These are phyloP conservation scores for Colletotrichum sp. DNA, from an alignment of 2,329 filamentous ascomycete genomes.

Conservation along the genomic window DNA sequence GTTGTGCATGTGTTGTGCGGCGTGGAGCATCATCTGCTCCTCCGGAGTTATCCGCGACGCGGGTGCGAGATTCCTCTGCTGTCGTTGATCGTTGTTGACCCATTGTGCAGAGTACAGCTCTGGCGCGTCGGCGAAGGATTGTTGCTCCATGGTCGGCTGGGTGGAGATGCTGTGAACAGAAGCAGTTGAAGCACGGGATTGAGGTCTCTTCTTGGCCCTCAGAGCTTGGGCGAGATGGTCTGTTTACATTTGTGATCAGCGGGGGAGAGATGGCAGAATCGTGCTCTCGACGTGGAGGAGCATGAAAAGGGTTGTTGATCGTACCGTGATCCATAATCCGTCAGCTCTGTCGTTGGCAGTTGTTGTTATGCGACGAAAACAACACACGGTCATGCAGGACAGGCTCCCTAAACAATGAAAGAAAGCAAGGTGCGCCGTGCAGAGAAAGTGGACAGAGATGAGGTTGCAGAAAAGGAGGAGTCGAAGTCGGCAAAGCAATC, in stretches of 20 bases:
- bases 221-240: conserved; percentile 35
- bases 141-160: conserved; percentile 57
- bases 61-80: conserved; percentile 47
- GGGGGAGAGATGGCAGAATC: conserved; percentile 25
- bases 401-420: conserved; percentile 16
- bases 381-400: conserved; percentile 20
- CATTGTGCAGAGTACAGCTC: conserved; percentile 56
- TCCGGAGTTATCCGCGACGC: conserved; percentile 58
- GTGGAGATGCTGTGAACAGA: conserved; percentile 61
- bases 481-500: conserved; percentile 2
- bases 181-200: conserved; percentile 61
- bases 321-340: conserved; percentile 22
- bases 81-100: conserved; percentile 49
- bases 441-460: background rate
- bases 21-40: conserved; percentile 64
- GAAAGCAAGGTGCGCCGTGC: conserved; percentile 5
- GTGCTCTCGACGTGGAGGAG: background rate
- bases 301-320: background rate
- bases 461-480: background rate
- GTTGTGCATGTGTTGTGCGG: conserved; percentile 57
- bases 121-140: conserved; percentile 45
- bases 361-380: conserved; percentile 23
- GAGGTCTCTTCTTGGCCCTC: conserved; percentile 55
- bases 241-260: conserved; percentile 26
- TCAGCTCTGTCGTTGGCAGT: background rate